Conservation (phyloP, 2,329 filamentous ascomycete species). For the Exophiala alcalophila region DNA sequence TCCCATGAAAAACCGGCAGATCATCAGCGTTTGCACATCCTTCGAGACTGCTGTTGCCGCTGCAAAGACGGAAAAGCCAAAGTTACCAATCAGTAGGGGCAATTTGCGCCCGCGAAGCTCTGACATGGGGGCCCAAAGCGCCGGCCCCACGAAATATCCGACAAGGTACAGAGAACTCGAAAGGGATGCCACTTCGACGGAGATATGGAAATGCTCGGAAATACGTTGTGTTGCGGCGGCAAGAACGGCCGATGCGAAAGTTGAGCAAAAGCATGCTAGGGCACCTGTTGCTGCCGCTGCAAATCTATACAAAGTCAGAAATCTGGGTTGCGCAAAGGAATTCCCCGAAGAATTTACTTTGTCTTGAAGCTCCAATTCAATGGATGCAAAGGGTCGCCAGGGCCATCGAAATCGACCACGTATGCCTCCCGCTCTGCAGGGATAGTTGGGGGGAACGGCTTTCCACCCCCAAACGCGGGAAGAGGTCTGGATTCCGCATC, state of each 20-base stretch:
- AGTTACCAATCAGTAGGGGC: conserved; percentile 60
- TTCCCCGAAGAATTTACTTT: conserved; percentile 3
- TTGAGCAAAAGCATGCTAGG: conserved; percentile 52
- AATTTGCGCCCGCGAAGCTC: conserved; percentile 37
- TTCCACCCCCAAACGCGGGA: conserved; percentile 34
- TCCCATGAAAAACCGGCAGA: conserved; percentile 59
- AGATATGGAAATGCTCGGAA: conserved; percentile 47
- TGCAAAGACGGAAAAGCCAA: conserved; percentile 61
- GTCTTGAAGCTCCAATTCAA: conserved; percentile 79
- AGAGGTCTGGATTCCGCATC: conserved; percentile 32
- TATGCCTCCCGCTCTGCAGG: conserved; percentile 51
- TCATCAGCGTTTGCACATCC: conserved; percentile 64
- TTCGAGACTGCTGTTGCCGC: conserved; percentile 63
- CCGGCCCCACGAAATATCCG: conserved; percentile 58
- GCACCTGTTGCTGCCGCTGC: conserved; percentile 32
- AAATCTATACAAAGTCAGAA: conserved; percentile 2
- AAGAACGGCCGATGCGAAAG: conserved; percentile 53
- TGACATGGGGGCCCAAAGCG: conserved; percentile 34
- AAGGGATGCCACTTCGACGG: conserved; percentile 45
- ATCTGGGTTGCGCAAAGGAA: neutral
- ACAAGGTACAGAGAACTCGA: conserved; percentile 51
- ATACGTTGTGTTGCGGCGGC: conserved; percentile 59
- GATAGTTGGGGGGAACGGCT: conserved; percentile 26
- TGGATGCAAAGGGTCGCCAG: conserved; percentile 69
- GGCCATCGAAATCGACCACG: conserved; percentile 44